These are phyloP conservation scores for Laguncularia racemosa DNA, from an alignment of 345 rosid genomes.

Conservation along the genomic window DNA sequence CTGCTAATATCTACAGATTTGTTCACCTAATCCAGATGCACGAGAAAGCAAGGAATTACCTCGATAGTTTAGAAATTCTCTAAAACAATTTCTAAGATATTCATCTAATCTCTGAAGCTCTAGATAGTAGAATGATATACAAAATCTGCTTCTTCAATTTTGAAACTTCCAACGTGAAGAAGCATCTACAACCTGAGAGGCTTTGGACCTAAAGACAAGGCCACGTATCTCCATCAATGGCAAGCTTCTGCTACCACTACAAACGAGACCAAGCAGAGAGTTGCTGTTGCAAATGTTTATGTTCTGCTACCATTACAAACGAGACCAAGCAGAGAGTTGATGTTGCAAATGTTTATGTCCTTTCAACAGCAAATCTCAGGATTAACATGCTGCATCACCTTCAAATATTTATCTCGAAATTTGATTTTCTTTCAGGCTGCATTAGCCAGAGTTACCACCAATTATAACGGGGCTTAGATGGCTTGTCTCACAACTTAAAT, in stretches of 20 bases:
- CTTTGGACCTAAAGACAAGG: not conserved
- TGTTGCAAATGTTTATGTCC: not conserved
- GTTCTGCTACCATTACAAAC: not conserved
- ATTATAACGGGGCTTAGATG: conserved; percentile 11
- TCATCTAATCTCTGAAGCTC: not conserved
- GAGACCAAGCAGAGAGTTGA: not conserved
- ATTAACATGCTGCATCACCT: not conserved
- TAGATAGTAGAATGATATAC: not conserved
- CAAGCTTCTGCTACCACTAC: too few species aligned
- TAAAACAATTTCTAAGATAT: too few species aligned
- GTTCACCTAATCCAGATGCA: not conserved
- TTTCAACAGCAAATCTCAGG: not conserved
- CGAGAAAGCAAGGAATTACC: not conserved
- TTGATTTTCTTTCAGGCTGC: not conserved
- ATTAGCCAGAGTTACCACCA: conserved; percentile 1
- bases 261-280: not conserved
- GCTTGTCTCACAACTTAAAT: conserved; percentile 9
- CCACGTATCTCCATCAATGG: too few species aligned
- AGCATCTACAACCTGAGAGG: conserved; percentile 4
- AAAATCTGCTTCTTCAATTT: conserved; percentile 4
- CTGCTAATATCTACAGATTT: conserved; percentile 4
- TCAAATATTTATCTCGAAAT: conserved; percentile 3
- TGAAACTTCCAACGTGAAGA: not conserved
- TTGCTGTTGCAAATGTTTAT: not conserved
- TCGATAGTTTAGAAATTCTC: not conserved